A percentile compares a stretch with the other conserved stretches of the same genome.
phyloP scores from a whole-genome alignment of 306 rosid genomes.

The Trifolium pratense region DNA sequence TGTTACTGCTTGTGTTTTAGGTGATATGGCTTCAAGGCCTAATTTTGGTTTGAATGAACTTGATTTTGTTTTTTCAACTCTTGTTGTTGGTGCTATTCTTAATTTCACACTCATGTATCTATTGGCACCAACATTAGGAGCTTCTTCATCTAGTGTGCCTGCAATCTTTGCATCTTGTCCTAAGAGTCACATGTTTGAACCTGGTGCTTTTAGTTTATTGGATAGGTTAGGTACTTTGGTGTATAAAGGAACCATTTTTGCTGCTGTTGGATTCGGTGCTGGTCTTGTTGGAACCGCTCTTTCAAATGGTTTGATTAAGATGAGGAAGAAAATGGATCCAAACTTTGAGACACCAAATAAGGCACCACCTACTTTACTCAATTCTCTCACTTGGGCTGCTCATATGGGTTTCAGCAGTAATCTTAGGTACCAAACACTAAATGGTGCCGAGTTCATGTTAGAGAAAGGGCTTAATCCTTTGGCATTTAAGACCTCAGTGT shows the following conservation, averaged over 20 bases:
- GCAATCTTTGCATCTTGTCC: slow-evolving; percentile 69
- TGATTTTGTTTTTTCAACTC: slow-evolving; percentile 91
- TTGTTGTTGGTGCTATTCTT: slow-evolving; percentile 84
- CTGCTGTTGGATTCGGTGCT: slow-evolving; percentile 72
- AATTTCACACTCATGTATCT: slow-evolving; percentile 91
- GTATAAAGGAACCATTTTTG: slow-evolving; percentile 72
- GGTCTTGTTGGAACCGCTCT: slow-evolving; percentile 72
- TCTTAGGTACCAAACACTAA: slow-evolving; percentile 76
- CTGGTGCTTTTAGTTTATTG: slow-evolving; percentile 56
- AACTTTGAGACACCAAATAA: slow-evolving; percentile 76
- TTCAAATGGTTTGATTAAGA: slow-evolving; percentile 70
- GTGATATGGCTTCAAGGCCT: slow-evolving; percentile 95
- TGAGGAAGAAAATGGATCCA: slow-evolving; percentile 86
- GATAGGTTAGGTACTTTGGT: slow-evolving; percentile 68
- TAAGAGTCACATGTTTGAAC: slow-evolving; percentile 86
- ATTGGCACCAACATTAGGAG: slow-evolving; percentile 67
- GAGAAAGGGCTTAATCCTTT: slow-evolving; percentile 69
- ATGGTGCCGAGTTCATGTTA: slow-evolving; percentile 71
- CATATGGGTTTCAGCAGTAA: slow-evolving; percentile 91
- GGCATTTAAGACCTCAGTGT: slow-evolving; percentile 80
- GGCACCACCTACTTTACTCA: slow-evolving; percentile 73
- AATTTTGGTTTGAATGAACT: slow-evolving; percentile 91
- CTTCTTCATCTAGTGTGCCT: slow-evolving; percentile 40
- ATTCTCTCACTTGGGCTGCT: slow-evolving; percentile 80
- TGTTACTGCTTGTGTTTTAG: slow-evolving; percentile 71